These are phyloP conservation scores for Trichoderma parareesei DNA, from an alignment of 495 filamentous ascomycete species.

Conservation along the genomic window DNA sequence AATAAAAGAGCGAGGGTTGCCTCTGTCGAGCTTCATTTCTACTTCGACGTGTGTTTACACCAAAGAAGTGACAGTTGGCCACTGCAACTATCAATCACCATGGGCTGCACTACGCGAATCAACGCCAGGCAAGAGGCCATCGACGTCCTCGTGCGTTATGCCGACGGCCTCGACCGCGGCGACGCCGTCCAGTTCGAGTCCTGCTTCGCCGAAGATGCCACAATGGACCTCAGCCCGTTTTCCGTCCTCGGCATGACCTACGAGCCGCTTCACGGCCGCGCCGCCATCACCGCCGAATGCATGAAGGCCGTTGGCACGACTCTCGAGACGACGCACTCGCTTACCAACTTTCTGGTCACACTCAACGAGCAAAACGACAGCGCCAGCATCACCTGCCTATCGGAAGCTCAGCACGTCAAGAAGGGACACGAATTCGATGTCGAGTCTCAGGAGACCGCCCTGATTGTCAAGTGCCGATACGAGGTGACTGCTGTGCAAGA, in stretches of 20 bases:
- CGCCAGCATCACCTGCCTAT: background rate
- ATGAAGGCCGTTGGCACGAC: background rate
- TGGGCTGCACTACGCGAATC: background rate
- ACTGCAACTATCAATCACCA: background rate
- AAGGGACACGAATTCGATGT: background rate
- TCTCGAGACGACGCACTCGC: background rate
- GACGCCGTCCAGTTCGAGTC: background rate
- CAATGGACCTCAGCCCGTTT: background rate
- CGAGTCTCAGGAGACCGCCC: background rate
- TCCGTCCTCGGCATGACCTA: background rate
- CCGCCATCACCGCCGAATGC: background rate
- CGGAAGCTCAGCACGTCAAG: background rate
- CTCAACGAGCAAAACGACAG: background rate
- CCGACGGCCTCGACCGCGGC: background rate
- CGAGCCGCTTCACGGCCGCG: background rate
- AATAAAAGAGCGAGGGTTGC: too few species aligned
- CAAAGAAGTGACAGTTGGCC: background rate
- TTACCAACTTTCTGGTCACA: background rate
- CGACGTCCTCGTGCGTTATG: background rate
- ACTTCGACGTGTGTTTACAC: background rate
- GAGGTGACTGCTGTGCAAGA: background rate
- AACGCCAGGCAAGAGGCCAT: background rate
- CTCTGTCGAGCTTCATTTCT: background rate
- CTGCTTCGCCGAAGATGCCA: background rate
- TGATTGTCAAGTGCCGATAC: background rate